phyloP scores from a whole-genome alignment of 2,329 filamentous ascomycete genomes.

The Pestalotiopsis sp. region DNA sequence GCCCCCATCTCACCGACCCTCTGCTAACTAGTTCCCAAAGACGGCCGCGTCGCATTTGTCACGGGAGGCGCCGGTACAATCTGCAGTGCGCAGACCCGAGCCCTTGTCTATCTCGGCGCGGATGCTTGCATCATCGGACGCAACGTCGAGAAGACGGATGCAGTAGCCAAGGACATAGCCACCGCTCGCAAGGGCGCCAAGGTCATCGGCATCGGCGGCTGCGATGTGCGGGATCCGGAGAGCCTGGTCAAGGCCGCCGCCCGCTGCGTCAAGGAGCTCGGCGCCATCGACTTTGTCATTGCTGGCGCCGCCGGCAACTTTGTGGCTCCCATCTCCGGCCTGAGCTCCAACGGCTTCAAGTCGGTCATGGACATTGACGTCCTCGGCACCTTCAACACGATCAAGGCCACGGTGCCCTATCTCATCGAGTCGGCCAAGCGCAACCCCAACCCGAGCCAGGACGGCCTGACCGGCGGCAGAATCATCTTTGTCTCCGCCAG shows the following conservation, averaged over 20 bases:
- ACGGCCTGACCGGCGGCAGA: slow-evolving; percentile 74
- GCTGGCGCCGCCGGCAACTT: slow-evolving; percentile 97
- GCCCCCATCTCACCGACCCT: neutral
- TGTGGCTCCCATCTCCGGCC: slow-evolving; percentile 78
- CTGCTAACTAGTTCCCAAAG: slow-evolving; percentile 43
- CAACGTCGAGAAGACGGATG: slow-evolving; percentile 84
- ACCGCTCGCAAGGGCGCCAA: slow-evolving; percentile 76
- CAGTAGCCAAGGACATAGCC: slow-evolving; percentile 78
- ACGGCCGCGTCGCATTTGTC: slow-evolving; percentile 88
- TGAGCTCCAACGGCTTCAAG: slow-evolving; percentile 90
- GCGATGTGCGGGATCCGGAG: slow-evolving; percentile 74
- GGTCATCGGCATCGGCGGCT: slow-evolving; percentile 82
- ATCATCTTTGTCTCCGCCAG: slow-evolving; percentile 91
- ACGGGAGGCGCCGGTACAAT: slow-evolving; percentile 94
- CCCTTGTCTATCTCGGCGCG: slow-evolving; percentile 86
- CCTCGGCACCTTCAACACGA: slow-evolving; percentile 88
- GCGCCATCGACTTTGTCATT: slow-evolving; percentile 89
- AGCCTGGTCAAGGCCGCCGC: slow-evolving; percentile 75
- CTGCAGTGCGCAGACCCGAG: slow-evolving; percentile 90
- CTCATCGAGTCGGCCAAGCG: slow-evolving; percentile 73
- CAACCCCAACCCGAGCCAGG: slow-evolving; percentile 59
- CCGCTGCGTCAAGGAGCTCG: slow-evolving; percentile 79
- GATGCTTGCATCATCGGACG: slow-evolving; percentile 94
- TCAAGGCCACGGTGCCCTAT: slow-evolving; percentile 87
- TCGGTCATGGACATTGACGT: slow-evolving; percentile 96